These are phyloP conservation scores for Talaromyces sp. DNA, from an alignment of 2,329 filamentous ascomycete genomes.

Conservation along the genomic window DNA sequence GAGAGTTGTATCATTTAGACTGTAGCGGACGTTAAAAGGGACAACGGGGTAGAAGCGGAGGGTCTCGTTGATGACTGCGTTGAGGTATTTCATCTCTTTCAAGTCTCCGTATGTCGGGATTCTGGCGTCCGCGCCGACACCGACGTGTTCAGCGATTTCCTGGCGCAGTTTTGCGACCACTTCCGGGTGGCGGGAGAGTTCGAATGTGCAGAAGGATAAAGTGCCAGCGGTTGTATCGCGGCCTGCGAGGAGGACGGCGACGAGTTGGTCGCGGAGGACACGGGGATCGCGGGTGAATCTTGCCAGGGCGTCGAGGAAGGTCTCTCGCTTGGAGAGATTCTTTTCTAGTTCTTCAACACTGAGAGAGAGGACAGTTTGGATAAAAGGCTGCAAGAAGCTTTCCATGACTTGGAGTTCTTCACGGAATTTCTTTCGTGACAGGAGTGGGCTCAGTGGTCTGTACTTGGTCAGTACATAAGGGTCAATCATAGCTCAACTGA, in stretches of 20 bases:
- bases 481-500: slow-evolving; percentile 8
- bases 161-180: slow-evolving; percentile 67
- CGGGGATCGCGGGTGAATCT: slow-evolving; percentile 65
- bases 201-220: slow-evolving; percentile 78
- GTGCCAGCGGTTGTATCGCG: slow-evolving; percentile 80
- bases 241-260: slow-evolving; percentile 78
- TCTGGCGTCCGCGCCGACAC: slow-evolving; percentile 53
- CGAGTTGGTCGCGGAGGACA: slow-evolving; percentile 78
- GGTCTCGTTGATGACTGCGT: slow-evolving; percentile 70
- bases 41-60: slow-evolving; percentile 75
- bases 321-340: slow-evolving; percentile 56
- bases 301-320: slow-evolving; percentile 65
- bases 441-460: slow-evolving; percentile 59
- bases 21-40: slow-evolving; percentile 73
- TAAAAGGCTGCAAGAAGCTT: slow-evolving; percentile 72
- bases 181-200: slow-evolving; percentile 68
- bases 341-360: slow-evolving; percentile 69
- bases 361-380: slow-evolving; percentile 69
- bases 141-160: slow-evolving; percentile 70
- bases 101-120: slow-evolving; percentile 70
- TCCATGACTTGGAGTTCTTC: slow-evolving; percentile 67
- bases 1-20: slow-evolving; percentile 71
- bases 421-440: slow-evolving; percentile 67
- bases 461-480: slow-evolving; percentile 4
- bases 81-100: slow-evolving; percentile 83